Evolutionary conservation across 129 eudicot genomes (phyloP), one percentile per base, ranked within the genome.

Genomic region (Lactuca saligna): DNA sequence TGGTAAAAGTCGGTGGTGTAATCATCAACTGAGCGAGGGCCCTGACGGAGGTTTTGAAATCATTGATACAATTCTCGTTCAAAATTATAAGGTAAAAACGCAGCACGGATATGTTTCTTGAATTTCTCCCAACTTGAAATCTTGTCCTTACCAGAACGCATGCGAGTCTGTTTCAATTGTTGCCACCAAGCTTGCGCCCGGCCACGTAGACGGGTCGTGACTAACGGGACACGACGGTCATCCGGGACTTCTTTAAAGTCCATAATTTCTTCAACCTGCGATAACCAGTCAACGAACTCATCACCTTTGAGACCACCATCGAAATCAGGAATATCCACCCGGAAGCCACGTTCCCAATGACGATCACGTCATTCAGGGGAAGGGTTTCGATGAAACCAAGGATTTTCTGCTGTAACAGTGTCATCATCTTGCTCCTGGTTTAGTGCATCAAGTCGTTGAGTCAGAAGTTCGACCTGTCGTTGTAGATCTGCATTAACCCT

Each of bases 111-210:
- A 49, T 71, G 63, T n/a, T 61, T 72, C 53, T 35, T 51, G 35
- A 73, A 6, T 2, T 53, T 73, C 1, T 37, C 64, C 58, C 56
- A 63, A 35, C 17, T 2, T 3, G 7, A 16, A 5, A 56, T 56
- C 8, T 69, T 69, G 8, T 0, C 10, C 39, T 55, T 69, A 10
- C 64, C 35, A 1, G 7, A 0, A 6, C 54, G 51, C 1, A 8
- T 17, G 11, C 41, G 42, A 13, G 20, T 37, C 0, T 44, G 15
- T 10, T 56, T 69, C 3, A 13, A 8, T 11, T 58, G 61, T 15
- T 71, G 61, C 68, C 59, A 71, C 61, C 46, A 34, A 34, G 63
- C 50, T 11, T 54, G 62, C 8, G 63, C 61, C 3, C 10, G 63
- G 17, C 39, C 51, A 1, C 72, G 38, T 8, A 68, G 11, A 3